phyloP scores from a whole-genome alignment of 2,329 filamentous ascomycete genomes.

The Pestalotiopsis sp. region DNA sequence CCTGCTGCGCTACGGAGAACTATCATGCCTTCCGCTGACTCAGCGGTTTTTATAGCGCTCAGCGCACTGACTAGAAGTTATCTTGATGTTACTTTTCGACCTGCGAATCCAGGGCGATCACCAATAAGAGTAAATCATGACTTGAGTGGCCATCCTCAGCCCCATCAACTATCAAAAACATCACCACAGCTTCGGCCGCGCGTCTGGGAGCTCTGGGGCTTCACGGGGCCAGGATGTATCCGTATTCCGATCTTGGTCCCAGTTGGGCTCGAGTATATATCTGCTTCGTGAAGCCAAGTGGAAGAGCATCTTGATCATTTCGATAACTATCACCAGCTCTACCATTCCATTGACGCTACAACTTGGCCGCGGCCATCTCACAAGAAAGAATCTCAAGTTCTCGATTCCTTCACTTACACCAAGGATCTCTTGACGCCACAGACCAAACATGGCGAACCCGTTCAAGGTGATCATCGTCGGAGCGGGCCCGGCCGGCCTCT shows the following conservation, averaged over 20 bases:
- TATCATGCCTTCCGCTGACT: no score
- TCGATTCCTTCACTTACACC: background rate
- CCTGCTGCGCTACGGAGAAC: no score
- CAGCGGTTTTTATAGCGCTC: no score
- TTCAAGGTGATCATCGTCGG: constrained; percentile 15
- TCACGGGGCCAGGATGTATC: background rate
- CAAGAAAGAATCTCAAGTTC: background rate
- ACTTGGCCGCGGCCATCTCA: background rate
- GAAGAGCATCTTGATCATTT: background rate
- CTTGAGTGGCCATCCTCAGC: no score
- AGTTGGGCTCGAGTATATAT: background rate
- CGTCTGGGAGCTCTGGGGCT: background rate
- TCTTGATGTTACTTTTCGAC: no score
- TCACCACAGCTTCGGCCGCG: background rate
- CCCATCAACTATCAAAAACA: no score
- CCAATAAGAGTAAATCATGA: no score
- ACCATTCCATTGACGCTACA: background rate
- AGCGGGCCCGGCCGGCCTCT: constrained; percentile 12
- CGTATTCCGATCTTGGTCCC: background rate
- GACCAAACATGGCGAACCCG: background rate
- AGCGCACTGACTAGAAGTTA: no score
- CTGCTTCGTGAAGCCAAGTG: background rate
- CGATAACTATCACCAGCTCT: background rate
- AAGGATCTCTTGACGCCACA: background rate
- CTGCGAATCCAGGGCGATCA: no score